Base-by-base conservation (phyloP, 495 filamentous ascomycete genomes). In the Lichina pygmaea region DNA sequence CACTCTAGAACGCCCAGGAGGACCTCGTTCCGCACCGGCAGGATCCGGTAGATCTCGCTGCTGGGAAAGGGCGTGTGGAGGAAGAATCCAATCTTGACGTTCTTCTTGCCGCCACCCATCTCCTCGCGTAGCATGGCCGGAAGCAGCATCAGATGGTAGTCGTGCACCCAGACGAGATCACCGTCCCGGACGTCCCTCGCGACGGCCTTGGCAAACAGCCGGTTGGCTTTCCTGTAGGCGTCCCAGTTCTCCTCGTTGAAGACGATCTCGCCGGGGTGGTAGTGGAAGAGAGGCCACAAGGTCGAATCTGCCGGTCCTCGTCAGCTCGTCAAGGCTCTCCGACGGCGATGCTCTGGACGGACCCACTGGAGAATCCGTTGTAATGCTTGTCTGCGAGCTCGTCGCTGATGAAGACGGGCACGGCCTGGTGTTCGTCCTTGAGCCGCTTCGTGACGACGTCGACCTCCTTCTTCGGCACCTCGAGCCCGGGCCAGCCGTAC, bases 401-500 rank as follows among this genome's bases (percentile, higher is more conserved):
- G 30, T 65, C 62, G 37, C 65, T 62, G 6, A 75, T 55, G 50
- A 73, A 73, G 44, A 75, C 60, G 0, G 68, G 65, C 3, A 68
- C 54, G 0, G 70, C 69, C 50, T 65, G 58, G 45, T 72, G 65
- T 33, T 67, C 61, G 6, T 57, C 56, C 38, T 57, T 55, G 48
- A 73, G 50, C 12, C 58, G 57, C 15, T 59, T 47, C 12, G 53
- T 54, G 12, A 73, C 53, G 6, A 40, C 46, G 8, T 43, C 32
- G 40, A 61, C 53, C 34, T 64, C 66, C 30, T 65, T 49, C 33
- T 66, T 60, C 30, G 64, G 62, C 4, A 73, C 62, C 31, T 93
- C 81, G 46, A 93, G 56, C 32, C 86, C 86, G 7, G 86, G 85
- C 89, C 89, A 97, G 48, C 86, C 86, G 58, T 93, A 94, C 86